Percentiles rank a stretch among this genome's conserved stretches.
These are phyloP conservation scores for Eucalyptus lansdowneana DNA, from an alignment of 345 rosid species.

Conservation along the genomic window DNA sequence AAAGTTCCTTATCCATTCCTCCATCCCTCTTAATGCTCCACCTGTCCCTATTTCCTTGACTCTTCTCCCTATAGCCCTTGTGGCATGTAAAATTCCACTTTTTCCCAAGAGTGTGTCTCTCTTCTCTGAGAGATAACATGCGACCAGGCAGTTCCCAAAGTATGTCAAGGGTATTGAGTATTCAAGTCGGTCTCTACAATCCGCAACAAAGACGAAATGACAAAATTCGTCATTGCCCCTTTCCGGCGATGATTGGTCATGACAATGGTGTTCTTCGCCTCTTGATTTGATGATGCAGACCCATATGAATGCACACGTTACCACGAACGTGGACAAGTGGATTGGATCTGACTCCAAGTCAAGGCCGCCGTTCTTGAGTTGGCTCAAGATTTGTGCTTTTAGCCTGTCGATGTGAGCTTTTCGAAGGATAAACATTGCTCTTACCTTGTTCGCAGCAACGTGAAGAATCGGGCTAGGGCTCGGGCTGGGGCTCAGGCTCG, in stretches of 20 bases:
- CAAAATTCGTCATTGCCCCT: neutral
- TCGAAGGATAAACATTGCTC: conserved; percentile 4
- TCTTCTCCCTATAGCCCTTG: conserved; percentile 8
- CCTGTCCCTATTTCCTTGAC: conserved; percentile 1
- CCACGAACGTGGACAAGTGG: neutral
- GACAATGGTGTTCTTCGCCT: neutral
- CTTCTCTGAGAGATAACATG: neutral
- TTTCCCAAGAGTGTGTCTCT: conserved; percentile 2
- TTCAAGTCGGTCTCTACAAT: neutral
- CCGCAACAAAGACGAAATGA: neutral
- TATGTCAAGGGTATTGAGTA: conserved; percentile 1
- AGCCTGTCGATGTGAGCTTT: neutral
- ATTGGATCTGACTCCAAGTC: neutral
- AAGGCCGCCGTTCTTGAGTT: neutral
- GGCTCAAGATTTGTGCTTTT: neutral
- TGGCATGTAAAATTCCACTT: conserved; percentile 17
- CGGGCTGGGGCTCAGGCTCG: neutral
- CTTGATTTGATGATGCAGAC: neutral
- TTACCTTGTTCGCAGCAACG: neutral
- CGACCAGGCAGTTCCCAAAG: conserved; percentile 21
- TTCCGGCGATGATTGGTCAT: neutral
- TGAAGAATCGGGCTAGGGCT: neutral
- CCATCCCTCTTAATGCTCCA: conserved; percentile 1
- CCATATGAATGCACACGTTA: neutral
- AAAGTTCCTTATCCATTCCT: neutral